Percentiles rank a stretch among this genome's conserved stretches.
These are phyloP conservation scores for Lasiosphaeria ovina DNA, from an alignment of 495 filamentous ascomycete species.

Conservation along the genomic window DNA sequence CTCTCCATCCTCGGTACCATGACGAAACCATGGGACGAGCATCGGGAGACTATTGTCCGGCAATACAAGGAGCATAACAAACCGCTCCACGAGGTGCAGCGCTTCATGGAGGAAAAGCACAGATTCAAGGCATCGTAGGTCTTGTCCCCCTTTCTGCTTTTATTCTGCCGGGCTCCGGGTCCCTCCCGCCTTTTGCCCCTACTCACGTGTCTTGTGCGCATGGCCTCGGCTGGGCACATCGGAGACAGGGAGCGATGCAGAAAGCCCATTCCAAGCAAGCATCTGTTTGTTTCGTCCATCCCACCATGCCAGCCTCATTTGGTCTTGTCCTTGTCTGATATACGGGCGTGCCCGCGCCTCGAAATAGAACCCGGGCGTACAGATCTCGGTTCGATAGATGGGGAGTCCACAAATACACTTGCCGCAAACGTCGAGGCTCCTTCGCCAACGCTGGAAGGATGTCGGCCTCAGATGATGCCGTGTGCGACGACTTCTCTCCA, in stretches of 20 bases:
- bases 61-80: conserved; percentile 42
- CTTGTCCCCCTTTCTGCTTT: neutral
- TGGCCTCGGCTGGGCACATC: too few relatives aligned
- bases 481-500: conserved; percentile 1
- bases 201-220: too few relatives aligned
- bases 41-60: conserved; percentile 36
- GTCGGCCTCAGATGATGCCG: conserved; percentile 10
- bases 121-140: conserved; percentile 48
- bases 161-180: neutral
- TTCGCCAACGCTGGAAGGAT: conserved; percentile 5
- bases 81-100: conserved; percentile 41
- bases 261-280: neutral
- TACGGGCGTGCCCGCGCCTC: too few relatives aligned
- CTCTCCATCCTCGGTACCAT: conserved; percentile 24
- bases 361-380: conserved; percentile 39
- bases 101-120: conserved; percentile 41
- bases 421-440: conserved; percentile 30
- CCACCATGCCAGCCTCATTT: neutral
- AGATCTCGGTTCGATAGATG: conserved; percentile 44
- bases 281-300: neutral
- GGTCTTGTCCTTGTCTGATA: conserved; percentile 6
- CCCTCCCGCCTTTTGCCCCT: neutral
- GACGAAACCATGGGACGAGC: conserved; percentile 45
- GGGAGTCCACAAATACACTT: conserved; percentile 46
- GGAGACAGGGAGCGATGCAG: too few relatives aligned